A percentile compares a stretch with the other conserved stretches of the same genome.
Evolutionary conservation across 345 rosid genomes (phyloP).

Genomic region (Ricinus communis): DNA sequence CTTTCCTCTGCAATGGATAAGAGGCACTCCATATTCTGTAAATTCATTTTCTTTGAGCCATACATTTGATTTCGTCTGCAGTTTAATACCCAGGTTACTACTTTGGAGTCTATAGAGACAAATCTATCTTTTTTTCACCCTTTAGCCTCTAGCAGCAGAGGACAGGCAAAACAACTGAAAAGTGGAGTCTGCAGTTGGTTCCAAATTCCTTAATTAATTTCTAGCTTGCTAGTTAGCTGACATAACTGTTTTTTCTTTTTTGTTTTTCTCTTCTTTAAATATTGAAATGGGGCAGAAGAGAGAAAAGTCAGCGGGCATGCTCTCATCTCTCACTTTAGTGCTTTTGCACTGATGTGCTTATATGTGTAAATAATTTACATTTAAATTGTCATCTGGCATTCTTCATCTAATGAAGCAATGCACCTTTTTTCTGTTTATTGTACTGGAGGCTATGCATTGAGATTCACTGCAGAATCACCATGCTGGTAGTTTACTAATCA

Average conservation of each 20-base stretch:
- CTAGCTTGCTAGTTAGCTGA: constrained; percentile 2
- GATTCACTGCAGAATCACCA: background rate
- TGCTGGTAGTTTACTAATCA: constrained; percentile 7
- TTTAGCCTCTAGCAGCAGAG: background rate
- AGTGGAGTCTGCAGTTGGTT: background rate
- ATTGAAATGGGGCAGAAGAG: background rate
- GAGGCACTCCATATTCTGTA: too few species aligned
- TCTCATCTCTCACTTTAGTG: background rate
- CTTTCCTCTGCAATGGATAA: background rate
- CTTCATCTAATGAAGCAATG: background rate
- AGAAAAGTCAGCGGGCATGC: background rate
- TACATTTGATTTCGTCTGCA: background rate
- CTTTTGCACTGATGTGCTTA: background rate
- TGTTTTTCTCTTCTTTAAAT: background rate
- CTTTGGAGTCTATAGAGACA: background rate
- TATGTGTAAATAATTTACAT: background rate
- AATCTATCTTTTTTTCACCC: background rate
- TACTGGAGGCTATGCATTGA: constrained; percentile 5
- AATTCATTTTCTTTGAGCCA: background rate
- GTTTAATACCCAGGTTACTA: background rate
- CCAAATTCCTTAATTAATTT: background rate
- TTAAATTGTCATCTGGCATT: too few species aligned
- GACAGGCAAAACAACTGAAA: background rate
- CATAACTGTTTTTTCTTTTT: background rate
- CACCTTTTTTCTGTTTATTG: background rate